A percentile compares a stretch with the other conserved stretches of the same genome.
Conservation (phyloP, 768 basidiomycete genomes). For the Lanmaoa rubissima region DNA sequence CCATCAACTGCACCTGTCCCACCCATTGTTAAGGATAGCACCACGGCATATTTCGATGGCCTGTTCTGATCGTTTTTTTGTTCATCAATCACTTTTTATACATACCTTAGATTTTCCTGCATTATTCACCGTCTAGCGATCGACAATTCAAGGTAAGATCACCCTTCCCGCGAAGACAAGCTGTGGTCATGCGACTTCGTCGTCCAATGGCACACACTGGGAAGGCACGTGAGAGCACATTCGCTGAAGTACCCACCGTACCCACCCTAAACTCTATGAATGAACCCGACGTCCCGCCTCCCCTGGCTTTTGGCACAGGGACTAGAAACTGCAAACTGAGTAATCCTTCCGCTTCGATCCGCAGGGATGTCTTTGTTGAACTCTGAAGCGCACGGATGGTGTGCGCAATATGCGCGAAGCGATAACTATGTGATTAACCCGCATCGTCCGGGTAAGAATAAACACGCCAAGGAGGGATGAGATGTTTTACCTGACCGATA, state of each 20-base stretch:
- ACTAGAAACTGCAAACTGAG: constrained; percentile 91
- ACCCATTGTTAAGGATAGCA: constrained; percentile 26
- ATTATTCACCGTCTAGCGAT: background rate
- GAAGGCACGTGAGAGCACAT: constrained; percentile 8
- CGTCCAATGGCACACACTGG: constrained; percentile 34
- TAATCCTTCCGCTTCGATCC: constrained; percentile 80
- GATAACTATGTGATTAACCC: constrained; percentile 56
- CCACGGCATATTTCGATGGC: constrained; percentile 42
- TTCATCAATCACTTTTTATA: constrained; percentile 2
- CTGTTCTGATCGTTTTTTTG: constrained; percentile 27
- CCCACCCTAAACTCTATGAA: constrained; percentile 90
- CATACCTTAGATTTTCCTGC: constrained; percentile 19
- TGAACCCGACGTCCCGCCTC: constrained; percentile 48
- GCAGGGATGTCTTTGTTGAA: constrained; percentile 84
- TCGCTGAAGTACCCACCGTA: constrained; percentile 4
- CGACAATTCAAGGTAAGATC: background rate
- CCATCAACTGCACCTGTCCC: background rate
- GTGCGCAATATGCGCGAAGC: constrained; percentile 71
- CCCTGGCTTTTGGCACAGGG: constrained; percentile 45
- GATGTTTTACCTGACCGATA: constrained; percentile 65
- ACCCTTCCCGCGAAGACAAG: background rate
- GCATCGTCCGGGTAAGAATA: background rate
- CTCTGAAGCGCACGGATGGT: constrained; percentile 74
- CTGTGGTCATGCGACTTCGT: constrained; percentile 22
- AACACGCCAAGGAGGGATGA: background rate